Percentiles rank a stretch among this genome's conserved stretches.
Evolutionary conservation across 352 stramenopile genomes (phyloP).

Genomic region (Pythium sp.): DNA sequence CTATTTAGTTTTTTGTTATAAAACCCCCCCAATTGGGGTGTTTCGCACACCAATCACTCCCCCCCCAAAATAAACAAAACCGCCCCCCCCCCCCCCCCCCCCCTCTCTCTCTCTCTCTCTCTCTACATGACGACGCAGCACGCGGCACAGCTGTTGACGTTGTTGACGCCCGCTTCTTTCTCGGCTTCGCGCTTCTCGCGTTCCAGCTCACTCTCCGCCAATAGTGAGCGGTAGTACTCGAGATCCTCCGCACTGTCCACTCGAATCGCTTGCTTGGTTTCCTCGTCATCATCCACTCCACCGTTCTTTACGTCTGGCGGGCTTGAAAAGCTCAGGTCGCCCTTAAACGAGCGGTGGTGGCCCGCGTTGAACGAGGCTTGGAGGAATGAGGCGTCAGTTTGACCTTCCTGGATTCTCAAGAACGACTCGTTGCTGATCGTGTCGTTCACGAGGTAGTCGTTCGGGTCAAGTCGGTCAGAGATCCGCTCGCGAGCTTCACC

Average conservation of each 20-base stretch:
- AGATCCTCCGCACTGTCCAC: slow-evolving; percentile 37
- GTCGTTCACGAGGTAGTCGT: slow-evolving; percentile 66
- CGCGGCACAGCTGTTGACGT: slow-evolving; percentile 40
- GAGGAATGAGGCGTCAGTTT: slow-evolving; percentile 22
- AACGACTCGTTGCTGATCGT: slow-evolving; percentile 77
- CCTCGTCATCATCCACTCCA: slow-evolving; percentile 7
- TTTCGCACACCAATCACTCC: too few species aligned
- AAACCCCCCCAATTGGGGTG: too few species aligned
- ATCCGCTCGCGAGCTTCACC: slow-evolving; percentile 15
- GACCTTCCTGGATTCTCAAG: slow-evolving; percentile 36
- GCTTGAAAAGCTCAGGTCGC: slow-evolving; percentile 37
- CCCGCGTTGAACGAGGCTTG: slow-evolving; percentile 19
- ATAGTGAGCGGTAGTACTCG: slow-evolving; percentile 46
- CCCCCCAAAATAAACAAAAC: too few species aligned
- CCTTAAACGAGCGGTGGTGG: slow-evolving; percentile 47
- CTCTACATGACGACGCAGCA: slow-evolving; percentile 54
- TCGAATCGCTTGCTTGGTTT: slow-evolving; percentile 2
- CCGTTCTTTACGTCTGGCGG: background rate
- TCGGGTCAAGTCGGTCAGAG: slow-evolving; percentile 40
- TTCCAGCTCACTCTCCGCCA: slow-evolving; percentile 38
- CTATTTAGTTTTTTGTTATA: too few species aligned
- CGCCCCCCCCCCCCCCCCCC: too few species aligned
- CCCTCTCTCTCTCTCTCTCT: background rate
- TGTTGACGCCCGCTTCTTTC: slow-evolving; percentile 10
- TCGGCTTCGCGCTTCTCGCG: slow-evolving; percentile 26